A percentile compares a stretch with the other conserved stretches of the same genome.
Evolutionary conservation across 768 basidiomycete species (phyloP).

Genomic region (Leccinum olivaceopallidum): DNA sequence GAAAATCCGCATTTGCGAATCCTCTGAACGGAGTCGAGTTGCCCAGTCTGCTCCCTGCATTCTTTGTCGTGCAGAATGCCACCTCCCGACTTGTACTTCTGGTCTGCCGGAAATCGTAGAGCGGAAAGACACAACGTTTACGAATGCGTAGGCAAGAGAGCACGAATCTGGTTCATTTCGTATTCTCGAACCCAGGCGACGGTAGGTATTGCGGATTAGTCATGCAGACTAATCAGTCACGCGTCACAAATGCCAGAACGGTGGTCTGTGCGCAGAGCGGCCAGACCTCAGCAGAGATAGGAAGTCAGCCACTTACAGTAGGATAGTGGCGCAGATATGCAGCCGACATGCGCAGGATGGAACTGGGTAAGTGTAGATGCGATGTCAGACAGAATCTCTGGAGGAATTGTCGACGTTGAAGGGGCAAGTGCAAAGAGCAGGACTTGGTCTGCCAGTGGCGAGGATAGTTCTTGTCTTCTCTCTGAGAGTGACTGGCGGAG

Average conservation of each 20-base stretch:
- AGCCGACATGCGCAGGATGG: conserved; percentile 51
- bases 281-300: too few relatives aligned
- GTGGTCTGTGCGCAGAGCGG: too few relatives aligned
- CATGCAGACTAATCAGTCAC: too few relatives aligned
- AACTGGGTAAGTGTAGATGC: conserved; percentile 42
- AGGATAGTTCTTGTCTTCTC: neutral
- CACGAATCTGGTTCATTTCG: conserved; percentile 43
- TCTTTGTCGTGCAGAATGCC: conserved; percentile 57
- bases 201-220: neutral
- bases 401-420: conserved; percentile 19
- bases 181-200: conserved; percentile 3
- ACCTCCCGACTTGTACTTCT: conserved; percentile 67
- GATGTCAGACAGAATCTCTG: conserved; percentile 36
- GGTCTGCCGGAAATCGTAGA: conserved; percentile 60
- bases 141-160: conserved; percentile 55
- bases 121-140: conserved; percentile 50
- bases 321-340: conserved; percentile 57
- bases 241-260: too few relatives aligned
- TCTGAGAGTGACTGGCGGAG: conserved; percentile 11
- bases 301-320: neutral
- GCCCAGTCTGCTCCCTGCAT: neutral
- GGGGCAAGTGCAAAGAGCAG: conserved; percentile 31
- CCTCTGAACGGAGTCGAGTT: neutral
- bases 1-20: conserved; percentile 6
- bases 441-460: neutral